Evolutionary conservation across 495 filamentous ascomycete species (phyloP).

Genomic region (Aspergillus hancockii): DNA sequence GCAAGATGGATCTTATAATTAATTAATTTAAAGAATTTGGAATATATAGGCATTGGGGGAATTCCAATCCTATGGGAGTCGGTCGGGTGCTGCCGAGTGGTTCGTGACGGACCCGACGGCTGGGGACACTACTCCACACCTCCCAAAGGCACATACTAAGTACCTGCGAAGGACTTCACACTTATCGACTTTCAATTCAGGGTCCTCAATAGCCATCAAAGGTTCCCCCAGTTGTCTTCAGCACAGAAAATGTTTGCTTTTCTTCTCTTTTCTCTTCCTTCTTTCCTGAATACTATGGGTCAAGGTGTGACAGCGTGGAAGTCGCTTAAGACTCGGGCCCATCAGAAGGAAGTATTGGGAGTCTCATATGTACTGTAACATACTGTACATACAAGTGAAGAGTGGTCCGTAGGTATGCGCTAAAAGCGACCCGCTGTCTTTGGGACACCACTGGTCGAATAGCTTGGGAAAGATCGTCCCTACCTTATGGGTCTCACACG

Average conservation of each 20-base stretch:
- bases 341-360: background rate
- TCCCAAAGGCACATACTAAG: background rate
- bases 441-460: background rate
- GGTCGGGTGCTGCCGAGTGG: constrained; percentile 22
- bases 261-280: background rate
- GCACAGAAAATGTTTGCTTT: background rate
- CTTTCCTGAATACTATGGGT: background rate
- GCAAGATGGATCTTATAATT: background rate
- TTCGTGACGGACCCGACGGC: constrained; percentile 11
- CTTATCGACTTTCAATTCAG: background rate
- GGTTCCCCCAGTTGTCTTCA: background rate
- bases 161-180: too few relatives aligned
- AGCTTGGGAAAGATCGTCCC: background rate
- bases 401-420: too few relatives aligned
- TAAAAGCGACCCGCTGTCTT: background rate
- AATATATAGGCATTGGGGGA: background rate
- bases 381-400: background rate
- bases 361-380: background rate
- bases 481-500: background rate
- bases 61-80: constrained; percentile 1
- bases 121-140: background rate
- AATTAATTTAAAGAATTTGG: background rate
- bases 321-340: background rate
- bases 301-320: background rate
- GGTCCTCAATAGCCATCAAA: background rate